A percentile compares a stretch with the other conserved stretches of the same genome.
These are phyloP conservation scores for Ploettnerulaceae sp. DNA, from an alignment of 2,329 filamentous ascomycete genomes.

Conservation along the genomic window DNA sequence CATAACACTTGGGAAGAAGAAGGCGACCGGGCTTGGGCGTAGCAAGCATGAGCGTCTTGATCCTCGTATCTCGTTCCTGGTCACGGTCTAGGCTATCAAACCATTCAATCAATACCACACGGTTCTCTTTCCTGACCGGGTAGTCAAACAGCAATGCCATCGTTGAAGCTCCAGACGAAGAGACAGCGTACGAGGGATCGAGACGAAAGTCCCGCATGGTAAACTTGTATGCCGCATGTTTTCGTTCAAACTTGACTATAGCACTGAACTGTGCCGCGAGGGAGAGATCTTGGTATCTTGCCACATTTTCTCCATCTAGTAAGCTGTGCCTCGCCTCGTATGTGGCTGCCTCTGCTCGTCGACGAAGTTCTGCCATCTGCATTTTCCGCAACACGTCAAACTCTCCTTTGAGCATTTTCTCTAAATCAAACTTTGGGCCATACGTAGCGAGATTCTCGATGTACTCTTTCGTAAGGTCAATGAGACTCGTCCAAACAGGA, in stretches of 20 bases:
- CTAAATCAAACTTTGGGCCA: conserved; percentile 21
- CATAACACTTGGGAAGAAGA: conserved; percentile 27
- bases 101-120: conserved; percentile 30
- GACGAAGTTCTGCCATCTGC: conserved; percentile 18
- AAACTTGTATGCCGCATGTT: conserved; percentile 26
- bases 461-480: conserved; percentile 24
- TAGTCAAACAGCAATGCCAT: conserved; percentile 31
- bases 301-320: conserved; percentile 9
- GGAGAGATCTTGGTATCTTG: conserved; percentile 20
- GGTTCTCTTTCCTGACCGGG: conserved; percentile 26
- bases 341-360: conserved; percentile 21
- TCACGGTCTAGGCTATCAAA: conserved; percentile 20
- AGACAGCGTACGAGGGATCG: conserved; percentile 23
- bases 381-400: conserved; percentile 24
- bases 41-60: conserved; percentile 28
- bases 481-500: conserved; percentile 18
- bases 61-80: conserved; percentile 23
- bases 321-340: conserved; percentile 22
- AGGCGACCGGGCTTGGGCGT: conserved; percentile 25
- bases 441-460: conserved; percentile 21
- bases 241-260: conserved; percentile 24
- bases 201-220: conserved; percentile 27
- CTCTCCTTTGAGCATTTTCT: conserved; percentile 23
- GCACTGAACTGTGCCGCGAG: conserved; percentile 26
- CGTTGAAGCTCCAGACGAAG: conserved; percentile 21